Conservation (phyloP, 2,329 filamentous ascomycete genomes). For the Tolypocladium ophioglossoides region DNA sequence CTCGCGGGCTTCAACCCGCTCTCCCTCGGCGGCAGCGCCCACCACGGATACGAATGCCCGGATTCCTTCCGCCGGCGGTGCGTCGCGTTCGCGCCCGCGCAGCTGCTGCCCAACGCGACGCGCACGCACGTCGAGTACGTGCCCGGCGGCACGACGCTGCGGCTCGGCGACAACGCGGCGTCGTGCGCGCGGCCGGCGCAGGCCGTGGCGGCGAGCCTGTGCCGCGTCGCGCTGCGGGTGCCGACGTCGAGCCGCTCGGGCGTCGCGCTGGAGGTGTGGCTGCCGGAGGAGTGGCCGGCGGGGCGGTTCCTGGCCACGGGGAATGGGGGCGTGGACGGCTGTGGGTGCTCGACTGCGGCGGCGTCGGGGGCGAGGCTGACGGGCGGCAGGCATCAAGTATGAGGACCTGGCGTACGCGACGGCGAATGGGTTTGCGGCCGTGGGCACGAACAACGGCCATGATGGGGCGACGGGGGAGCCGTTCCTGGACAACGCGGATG, state of each 20-base stretch:
- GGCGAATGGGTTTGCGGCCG: slow-evolving; percentile 31
- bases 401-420: slow-evolving; percentile 34
- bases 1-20: background rate
- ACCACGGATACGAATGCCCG: background rate
- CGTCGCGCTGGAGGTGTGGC: slow-evolving; percentile 32
- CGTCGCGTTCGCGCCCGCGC: slow-evolving; percentile 1
- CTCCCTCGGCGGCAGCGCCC: background rate
- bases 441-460: slow-evolving; percentile 41
- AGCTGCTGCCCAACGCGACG: background rate
- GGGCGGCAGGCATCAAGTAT: slow-evolving; percentile 36
- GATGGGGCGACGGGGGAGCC: slow-evolving; percentile 26
- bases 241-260: slow-evolving; percentile 6
- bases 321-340: slow-evolving; percentile 35
- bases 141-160: slow-evolving; percentile 1
- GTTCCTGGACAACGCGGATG: slow-evolving; percentile 24
- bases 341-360: no score
- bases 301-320: slow-evolving; percentile 33
- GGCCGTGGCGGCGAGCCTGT: slow-evolving; percentile 9
- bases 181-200: slow-evolving; percentile 20
- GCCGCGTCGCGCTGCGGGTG: slow-evolving; percentile 7
- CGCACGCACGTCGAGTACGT: slow-evolving; percentile 3
- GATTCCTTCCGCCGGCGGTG: background rate
- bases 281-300: slow-evolving; percentile 31
- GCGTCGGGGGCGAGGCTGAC: no score
- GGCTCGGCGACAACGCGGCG: slow-evolving; percentile 22